These are phyloP conservation scores for Saccharomyces hybrid DNA, from an alignment of 1,139 yeast genomes.

Conservation along the genomic window DNA sequence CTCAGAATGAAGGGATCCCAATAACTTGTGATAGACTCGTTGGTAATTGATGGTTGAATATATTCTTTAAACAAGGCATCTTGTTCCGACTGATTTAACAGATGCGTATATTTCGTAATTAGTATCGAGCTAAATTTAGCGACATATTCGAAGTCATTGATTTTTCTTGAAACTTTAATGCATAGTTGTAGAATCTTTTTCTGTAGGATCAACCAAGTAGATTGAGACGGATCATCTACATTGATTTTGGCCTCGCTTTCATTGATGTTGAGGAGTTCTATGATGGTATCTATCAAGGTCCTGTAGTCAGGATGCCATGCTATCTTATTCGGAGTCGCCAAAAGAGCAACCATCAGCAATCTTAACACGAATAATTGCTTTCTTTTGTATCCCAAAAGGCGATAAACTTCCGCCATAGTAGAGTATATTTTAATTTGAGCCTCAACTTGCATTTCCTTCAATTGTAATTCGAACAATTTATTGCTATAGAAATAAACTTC, in stretches of 20 bases:
- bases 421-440: conserved; percentile 58
- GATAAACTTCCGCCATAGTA: conserved; percentile 58
- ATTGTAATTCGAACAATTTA: conserved; percentile 35
- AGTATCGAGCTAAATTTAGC: conserved; percentile 44
- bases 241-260: conserved; percentile 23
- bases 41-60: conserved; percentile 21
- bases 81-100: conserved; percentile 46
- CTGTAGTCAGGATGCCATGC: conserved; percentile 25
- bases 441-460: conserved; percentile 38
- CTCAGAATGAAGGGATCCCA: conserved; percentile 70
- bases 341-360: conserved; percentile 45
- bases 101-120: conserved; percentile 47
- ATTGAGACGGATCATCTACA: conserved; percentile 14
- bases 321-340: conserved; percentile 35
- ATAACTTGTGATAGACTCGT: conserved; percentile 34
- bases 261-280: conserved; percentile 38
- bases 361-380: conserved; percentile 66
- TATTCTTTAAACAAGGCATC: conserved; percentile 23
- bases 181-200: conserved; percentile 51
- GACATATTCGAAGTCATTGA: conserved; percentile 42
- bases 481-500: conserved; percentile 49
- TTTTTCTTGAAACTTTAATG: conserved; percentile 44
- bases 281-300: conserved; percentile 36
- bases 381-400: conserved; percentile 52
- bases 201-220: conserved; percentile 52